Conservation (phyloP, 257 asterid genomes). For the Pogostemon cablin region DNA sequence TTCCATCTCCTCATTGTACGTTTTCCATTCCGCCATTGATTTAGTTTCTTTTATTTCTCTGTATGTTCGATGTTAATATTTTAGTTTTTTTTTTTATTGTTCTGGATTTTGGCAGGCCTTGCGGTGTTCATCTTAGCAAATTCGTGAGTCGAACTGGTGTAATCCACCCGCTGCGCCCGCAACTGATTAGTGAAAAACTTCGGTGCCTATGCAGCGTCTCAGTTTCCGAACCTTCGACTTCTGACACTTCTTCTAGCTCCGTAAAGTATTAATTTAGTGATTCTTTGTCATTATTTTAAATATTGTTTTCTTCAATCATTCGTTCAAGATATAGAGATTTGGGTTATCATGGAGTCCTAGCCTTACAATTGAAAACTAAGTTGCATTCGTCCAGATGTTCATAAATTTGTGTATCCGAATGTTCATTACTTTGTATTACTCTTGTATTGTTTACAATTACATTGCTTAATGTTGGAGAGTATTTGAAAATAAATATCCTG, state of each 20-base stretch:
- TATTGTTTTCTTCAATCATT: constrained; percentile 4
- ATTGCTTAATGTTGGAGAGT: not conserved
- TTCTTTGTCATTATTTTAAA: not conserved
- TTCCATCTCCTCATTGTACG: constrained; percentile 55
- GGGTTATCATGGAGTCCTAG: constrained; percentile 22
- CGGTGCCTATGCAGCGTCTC: constrained; percentile 64
- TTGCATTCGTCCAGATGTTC: not conserved
- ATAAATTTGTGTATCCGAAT: not conserved
- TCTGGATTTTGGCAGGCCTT: constrained; percentile 39
- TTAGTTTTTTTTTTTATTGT: not conserved
- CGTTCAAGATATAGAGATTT: constrained; percentile 2
- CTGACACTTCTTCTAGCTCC: constrained; percentile 54
- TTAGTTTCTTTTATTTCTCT: constrained; percentile 18
- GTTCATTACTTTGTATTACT: not conserved
- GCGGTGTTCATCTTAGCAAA: constrained; percentile 39
- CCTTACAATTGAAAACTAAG: not conserved
- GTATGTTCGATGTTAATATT: not conserved
- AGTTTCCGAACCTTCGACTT: constrained; percentile 55
- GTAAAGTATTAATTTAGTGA: constrained; percentile 46
- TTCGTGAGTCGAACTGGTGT: constrained; percentile 43
- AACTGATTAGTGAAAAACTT: constrained; percentile 34
- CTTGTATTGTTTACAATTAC: not conserved
- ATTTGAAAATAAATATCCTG: not conserved
- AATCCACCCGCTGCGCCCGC: constrained; percentile 34
- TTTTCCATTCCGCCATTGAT: not conserved